Evolutionary conservation across 176 grass and related monocot genomes (phyloP).

Genomic region (Phoenix dactylifera): DNA sequence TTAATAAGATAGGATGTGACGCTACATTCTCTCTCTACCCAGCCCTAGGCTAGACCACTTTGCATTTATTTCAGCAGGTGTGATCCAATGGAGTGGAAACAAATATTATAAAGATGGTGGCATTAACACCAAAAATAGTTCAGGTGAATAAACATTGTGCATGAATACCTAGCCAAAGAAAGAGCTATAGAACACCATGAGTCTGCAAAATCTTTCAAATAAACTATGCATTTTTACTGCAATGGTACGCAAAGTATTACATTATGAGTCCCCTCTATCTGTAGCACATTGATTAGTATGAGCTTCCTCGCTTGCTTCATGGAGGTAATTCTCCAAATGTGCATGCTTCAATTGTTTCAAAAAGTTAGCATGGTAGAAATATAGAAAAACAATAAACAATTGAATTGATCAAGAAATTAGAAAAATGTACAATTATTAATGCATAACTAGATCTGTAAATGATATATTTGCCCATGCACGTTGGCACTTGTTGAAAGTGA

Average conservation of each 20-base stretch:
- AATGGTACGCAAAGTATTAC: constrained; percentile 62
- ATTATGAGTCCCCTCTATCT: constrained; percentile 84
- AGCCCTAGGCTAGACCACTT: no score
- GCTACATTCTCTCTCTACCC: no score
- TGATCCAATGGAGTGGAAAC: no score
- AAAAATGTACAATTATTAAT: no score
- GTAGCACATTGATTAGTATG: constrained; percentile 86
- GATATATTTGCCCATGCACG: no score
- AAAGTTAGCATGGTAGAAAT: not conserved
- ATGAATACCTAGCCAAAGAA: constrained; percentile 59
- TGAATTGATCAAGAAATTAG: no score
- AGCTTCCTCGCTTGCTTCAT: constrained; percentile 88
- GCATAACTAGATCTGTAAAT: no score
- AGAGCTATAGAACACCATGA: constrained; percentile 26
- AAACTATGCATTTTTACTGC: constrained; percentile 59
- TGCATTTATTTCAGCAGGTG: no score
- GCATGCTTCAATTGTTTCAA: constrained; percentile 69
- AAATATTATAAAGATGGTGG: no score
- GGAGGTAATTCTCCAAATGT: constrained; percentile 82
- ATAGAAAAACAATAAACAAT: not conserved
- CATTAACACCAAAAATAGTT: not conserved
- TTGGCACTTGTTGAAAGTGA: no score
- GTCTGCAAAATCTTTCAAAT: constrained; percentile 79
- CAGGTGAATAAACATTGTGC: not conserved
- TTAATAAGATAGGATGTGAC: no score